Conservation (phyloP, 2,329 filamentous ascomycete species). For the Ophiosphaerella narmari region DNA sequence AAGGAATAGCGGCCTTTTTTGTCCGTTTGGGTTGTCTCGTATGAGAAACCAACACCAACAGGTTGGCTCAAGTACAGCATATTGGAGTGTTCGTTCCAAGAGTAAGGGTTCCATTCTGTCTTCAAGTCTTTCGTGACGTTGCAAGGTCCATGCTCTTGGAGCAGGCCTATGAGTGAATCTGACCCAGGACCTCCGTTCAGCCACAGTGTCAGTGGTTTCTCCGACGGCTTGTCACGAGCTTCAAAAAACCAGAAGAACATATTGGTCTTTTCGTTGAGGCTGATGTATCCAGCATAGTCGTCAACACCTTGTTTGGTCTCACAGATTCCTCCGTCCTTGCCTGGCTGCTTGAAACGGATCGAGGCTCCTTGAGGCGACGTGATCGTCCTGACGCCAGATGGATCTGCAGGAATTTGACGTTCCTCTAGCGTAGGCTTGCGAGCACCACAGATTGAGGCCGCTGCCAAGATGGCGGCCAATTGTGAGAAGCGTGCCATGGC, state of each 20-base stretch:
- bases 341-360: conserved; percentile 43
- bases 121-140: conserved; percentile 44
- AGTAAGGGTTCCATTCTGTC: conserved; percentile 44
- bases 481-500: conserved; percentile 30
- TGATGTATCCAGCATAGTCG: conserved; percentile 46
- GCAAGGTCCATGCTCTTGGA: conserved; percentile 47
- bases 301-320: conserved; percentile 45
- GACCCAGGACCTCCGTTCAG: conserved; percentile 60
- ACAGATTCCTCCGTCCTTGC: conserved; percentile 50
- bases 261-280: conserved; percentile 40
- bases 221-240: conserved; percentile 48
- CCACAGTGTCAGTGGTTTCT: conserved; percentile 52
- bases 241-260: conserved; percentile 57
- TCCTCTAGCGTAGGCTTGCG: conserved; percentile 32
- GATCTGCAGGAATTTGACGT: conserved; percentile 36
- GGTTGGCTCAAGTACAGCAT: conserved; percentile 49
- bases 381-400: conserved; percentile 38
- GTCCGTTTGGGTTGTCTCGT: conserved; percentile 36
- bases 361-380: conserved; percentile 41
- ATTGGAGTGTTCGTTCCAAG: conserved; percentile 47
- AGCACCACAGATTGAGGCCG: conserved; percentile 20
- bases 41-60: conserved; percentile 48
- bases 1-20: conserved; percentile 35
- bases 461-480: conserved; percentile 27
- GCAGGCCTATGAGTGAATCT: conserved; percentile 61